Evolutionary conservation across 2,329 filamentous ascomycete species (phyloP).

Genomic region (Epicoccum sorghinum): DNA sequence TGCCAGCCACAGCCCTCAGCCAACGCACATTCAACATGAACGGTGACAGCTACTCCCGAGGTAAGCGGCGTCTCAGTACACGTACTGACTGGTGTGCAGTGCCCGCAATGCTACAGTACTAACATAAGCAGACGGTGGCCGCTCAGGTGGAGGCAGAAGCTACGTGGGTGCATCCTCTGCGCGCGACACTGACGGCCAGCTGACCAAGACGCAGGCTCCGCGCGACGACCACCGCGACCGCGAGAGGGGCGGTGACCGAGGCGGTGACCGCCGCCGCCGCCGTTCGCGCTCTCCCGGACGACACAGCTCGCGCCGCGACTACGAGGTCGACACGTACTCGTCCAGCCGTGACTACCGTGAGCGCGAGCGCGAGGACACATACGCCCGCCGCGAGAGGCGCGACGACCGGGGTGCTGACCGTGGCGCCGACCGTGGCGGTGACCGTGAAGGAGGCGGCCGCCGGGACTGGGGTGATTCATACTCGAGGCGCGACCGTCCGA

Average conservation of each 20-base stretch:
- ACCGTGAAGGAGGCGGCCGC: conserved; percentile 52
- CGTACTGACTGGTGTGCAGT: conserved; percentile 47
- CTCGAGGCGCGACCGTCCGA: conserved; percentile 43
- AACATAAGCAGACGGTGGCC: conserved; percentile 47
- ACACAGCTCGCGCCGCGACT: conserved; percentile 69
- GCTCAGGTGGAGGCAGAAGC: conserved; percentile 42
- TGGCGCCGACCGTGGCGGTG: conserved; percentile 1
- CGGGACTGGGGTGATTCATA: conserved; percentile 67
- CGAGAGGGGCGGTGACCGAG: conserved; percentile 29
- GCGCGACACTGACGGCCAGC: conserved; percentile 21
- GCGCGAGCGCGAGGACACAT: conserved; percentile 90
- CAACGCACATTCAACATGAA: conserved; percentile 66
- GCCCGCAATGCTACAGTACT: conserved; percentile 30
- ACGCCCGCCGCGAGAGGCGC: conserved; percentile 67
- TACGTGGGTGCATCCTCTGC: conserved; percentile 43
- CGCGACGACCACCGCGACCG: conserved; percentile 39
- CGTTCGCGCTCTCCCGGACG: conserved; percentile 83
- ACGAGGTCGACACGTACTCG: conserved; percentile 84
- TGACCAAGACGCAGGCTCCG: conserved; percentile 38
- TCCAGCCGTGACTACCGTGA: conserved; percentile 92
- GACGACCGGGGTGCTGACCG: conserved; percentile 58
- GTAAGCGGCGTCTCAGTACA: conserved; percentile 56
- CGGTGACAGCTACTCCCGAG: conserved; percentile 83
- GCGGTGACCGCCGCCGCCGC: conserved; percentile 59
- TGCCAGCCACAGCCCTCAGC: no score